phyloP scores from a whole-genome alignment of 331 rosid species.

The Stylosanthes scabra region DNA sequence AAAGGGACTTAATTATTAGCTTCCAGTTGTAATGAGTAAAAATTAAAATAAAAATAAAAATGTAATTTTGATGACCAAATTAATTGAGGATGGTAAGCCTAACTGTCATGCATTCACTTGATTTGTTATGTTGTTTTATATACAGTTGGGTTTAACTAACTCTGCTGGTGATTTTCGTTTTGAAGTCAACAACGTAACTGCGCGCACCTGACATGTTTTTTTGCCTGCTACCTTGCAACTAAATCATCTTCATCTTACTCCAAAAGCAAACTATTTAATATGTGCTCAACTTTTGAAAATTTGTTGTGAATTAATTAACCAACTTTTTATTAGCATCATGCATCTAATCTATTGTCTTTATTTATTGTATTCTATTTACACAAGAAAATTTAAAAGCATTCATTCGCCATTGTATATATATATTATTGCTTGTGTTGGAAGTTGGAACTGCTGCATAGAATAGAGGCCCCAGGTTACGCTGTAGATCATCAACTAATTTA shows the following conservation, averaged over 20 bases:
- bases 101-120: not conserved
- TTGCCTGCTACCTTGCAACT: not conserved
- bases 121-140: not conserved
- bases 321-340: not conserved
- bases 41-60: not conserved
- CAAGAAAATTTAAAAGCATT: not conserved
- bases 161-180: not conserved
- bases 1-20: slow-evolving; percentile 10
- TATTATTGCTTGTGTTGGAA: not conserved
- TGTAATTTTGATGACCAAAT: not conserved
- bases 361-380: not conserved
- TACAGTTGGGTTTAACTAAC: slow-evolving; percentile 29
- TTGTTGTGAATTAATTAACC: not conserved
- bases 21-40: slow-evolving; percentile 12
- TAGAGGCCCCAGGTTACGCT: too few species aligned
- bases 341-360: not conserved
- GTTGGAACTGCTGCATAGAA: not conserved
- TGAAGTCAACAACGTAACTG: slow-evolving; percentile 10
- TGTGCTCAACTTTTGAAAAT: not conserved
- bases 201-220: slow-evolving; percentile 19
- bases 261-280: not conserved
- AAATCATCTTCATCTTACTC: not conserved
- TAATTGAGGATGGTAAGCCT: slow-evolving; percentile 20
- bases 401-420: not conserved
- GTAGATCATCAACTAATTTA: too few species aligned